Base-by-base conservation (phyloP, 139 green algal species). In the Mychonastes homosphaera region DNA sequence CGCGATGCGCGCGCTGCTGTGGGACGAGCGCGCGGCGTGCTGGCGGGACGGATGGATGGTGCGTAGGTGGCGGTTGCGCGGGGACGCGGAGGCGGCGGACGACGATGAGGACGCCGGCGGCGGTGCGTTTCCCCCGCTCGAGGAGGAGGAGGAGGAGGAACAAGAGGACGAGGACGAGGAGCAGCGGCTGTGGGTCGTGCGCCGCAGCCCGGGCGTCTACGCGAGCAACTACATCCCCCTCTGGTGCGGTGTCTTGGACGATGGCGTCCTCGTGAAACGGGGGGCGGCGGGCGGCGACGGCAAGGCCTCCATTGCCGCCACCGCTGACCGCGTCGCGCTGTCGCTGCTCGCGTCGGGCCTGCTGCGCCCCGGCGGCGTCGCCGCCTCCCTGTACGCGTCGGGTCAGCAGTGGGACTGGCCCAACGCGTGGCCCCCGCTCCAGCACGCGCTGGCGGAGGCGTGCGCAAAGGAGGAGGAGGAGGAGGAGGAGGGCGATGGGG, bases 341-440 rank as follows among this genome's bases (percentile, higher is more conserved):
- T 50, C 58, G 0, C 74, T 79, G 28, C 60, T 28, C 2, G 10
- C 39, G 3, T 77, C 56, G 6, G 75, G 69, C 7, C 57, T 88
- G 32, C 39, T 67, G 21, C 19, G 51, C 1, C 52, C 60, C 0
- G 71, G 59, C 49, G 88, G 89, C 19, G 53, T 96, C 9, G 57
- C 80, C 13, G 86, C 83, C 0, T 89, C 85, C 0, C 26, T 78
- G 2, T 41, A 54, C 10, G 38, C 56, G 2, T 85, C 82, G 0
- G 82, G 81, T 4, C 74, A 98, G 68, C 91, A 98, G 70, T 98
- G 91, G 91, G 91, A 98, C 65, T 87, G 65, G 6, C 89, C 87
- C 26, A 97, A 96, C 60, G 77, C 58, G n/a, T 98, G 91, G 91
- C 78, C 91, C 3, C 91, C 90, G 6, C 58, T 96, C 21, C 77